Evolutionary conservation across 2,329 filamentous ascomycete genomes (phyloP).

Genomic region (Trichoderma cornu-damae): DNA sequence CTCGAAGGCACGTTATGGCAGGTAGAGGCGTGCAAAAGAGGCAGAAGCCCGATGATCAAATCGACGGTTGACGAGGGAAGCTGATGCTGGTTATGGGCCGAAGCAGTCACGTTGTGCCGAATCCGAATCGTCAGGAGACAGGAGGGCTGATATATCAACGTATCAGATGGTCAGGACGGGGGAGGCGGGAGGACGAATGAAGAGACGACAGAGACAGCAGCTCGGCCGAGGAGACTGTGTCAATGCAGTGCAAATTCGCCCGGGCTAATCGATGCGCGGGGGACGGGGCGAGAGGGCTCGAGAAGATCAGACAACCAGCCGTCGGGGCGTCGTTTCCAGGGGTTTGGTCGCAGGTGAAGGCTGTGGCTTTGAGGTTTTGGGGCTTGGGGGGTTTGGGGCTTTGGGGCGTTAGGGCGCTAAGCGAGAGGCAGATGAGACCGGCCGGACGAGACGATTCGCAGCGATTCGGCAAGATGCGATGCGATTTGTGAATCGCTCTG

Average conservation of each 20-base stretch:
- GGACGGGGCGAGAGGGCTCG: background rate
- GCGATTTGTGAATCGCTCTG: background rate
- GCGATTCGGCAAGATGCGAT: background rate
- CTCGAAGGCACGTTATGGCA: background rate
- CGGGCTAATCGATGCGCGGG: background rate
- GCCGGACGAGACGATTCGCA: background rate
- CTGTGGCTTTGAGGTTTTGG: background rate
- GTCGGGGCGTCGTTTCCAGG: slow-evolving; percentile 1
- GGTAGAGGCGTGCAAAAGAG: background rate
- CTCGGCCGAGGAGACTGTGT: background rate
- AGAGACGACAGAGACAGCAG: background rate
- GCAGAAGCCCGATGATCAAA: background rate
- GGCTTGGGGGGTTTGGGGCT: slow-evolving; percentile 3
- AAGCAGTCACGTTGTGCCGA: slow-evolving; percentile 15
- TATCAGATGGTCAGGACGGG: slow-evolving; percentile 13
- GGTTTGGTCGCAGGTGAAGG: background rate
- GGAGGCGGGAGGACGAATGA: background rate
- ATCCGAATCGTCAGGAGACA: slow-evolving; percentile 14
- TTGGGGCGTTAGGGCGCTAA: background rate
- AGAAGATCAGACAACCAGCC: background rate
- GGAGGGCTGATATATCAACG: background rate
- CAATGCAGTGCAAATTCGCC: background rate
- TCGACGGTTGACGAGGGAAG: background rate
- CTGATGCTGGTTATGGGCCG: slow-evolving; percentile 5
- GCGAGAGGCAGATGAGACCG: background rate